Base-by-base conservation (phyloP, 2,329 filamentous ascomycete genomes). In the Xylariomycetidae sp. region DNA sequence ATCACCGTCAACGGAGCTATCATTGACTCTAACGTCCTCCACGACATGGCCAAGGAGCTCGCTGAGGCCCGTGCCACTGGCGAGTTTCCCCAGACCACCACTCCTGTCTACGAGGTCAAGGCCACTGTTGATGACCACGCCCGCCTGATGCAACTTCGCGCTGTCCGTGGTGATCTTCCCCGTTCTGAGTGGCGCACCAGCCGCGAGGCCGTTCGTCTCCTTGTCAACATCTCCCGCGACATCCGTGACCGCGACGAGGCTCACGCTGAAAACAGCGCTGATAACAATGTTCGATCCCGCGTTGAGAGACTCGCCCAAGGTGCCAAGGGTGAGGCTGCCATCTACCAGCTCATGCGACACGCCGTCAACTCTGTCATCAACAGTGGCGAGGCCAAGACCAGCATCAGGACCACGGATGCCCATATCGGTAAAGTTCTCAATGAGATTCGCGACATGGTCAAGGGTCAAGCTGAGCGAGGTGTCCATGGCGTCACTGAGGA, bases 321-420 rank as follows among this genome's bases (percentile, higher is more conserved):
- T 33, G 41, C 47, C 13, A 35, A 42, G 9, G 47, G 46, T n/a
- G 48, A 53, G 32, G 31, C 42, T 5, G 39, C 38, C 20, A 38
- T 50, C 7, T 54, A 56, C 35, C 32, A 38, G 7, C 46, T 53
- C 14, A 46, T 56, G 17, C 42, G 49, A 22, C 52, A 57, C 19
- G 54, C 54, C 0, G 32, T 53, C 2, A 29, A 41, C 12, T 44
- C 43, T 6, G 48, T 53, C 3, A 35, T 47, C 25, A n/a, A n/a
- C n/a, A n/a, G n/a, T n/a, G n/a, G n/a, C n/a, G 38, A 74, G 36
- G 31, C 35, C 6, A 34, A 73, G 50, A 31, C 73, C 56, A 38
- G 65, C 52, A 10, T 64, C 14, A 38, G 40, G n/a, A 10, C 39
- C 1, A 22, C 47, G 12, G 43, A 46, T 6, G 17, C 46, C 29